A percentile compares a stretch with the other conserved stretches of the same genome.
These are phyloP conservation scores for Leccinum ochraceum DNA, from an alignment of 768 basidiomycete species.

Conservation along the genomic window DNA sequence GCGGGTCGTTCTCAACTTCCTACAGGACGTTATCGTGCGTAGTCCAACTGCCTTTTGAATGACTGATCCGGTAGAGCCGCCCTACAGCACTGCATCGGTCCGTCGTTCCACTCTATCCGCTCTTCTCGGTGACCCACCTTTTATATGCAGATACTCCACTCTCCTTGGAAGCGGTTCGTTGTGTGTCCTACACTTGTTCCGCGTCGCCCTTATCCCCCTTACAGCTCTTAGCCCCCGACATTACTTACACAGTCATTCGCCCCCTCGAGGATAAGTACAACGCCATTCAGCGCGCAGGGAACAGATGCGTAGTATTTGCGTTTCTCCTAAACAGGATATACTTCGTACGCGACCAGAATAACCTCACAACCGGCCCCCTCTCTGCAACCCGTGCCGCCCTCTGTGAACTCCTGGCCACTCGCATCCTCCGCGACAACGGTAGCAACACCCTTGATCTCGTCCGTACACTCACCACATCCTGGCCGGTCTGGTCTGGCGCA, in stretches of 20 bases:
- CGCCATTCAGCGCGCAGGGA: constrained; percentile 66
- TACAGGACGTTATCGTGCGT: constrained; percentile 63
- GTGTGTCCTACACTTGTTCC: not conserved
- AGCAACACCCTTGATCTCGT: constrained; percentile 69
- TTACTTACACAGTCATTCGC: constrained; percentile 86
- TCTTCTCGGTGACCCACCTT: constrained; percentile 2
- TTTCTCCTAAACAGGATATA: constrained; percentile 85
- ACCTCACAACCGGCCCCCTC: constrained; percentile 62
- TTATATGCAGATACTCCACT: constrained; percentile 72
- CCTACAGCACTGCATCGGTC: constrained; percentile 69
- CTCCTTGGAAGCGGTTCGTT: constrained; percentile 71
- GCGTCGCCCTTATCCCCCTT: constrained; percentile 9
- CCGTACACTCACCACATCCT: constrained; percentile 71
- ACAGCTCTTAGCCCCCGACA: constrained; percentile 81
- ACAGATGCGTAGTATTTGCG: constrained; percentile 86
- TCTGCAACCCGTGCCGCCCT: constrained; percentile 76
- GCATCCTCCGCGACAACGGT: constrained; percentile 71
- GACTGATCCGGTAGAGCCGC: constrained; percentile 6
- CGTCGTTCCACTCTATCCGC: constrained; percentile 2
- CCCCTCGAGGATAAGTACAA: constrained; percentile 89
- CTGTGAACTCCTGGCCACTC: constrained; percentile 89
- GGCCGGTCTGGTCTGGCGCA: constrained; percentile 80
- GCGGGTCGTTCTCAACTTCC: constrained; percentile 14
- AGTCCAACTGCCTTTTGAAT: not conserved
- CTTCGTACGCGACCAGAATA: constrained; percentile 74